Base-by-base conservation (phyloP, 2,329 filamentous ascomycete species). In the Incumbomyces lentus region DNA sequence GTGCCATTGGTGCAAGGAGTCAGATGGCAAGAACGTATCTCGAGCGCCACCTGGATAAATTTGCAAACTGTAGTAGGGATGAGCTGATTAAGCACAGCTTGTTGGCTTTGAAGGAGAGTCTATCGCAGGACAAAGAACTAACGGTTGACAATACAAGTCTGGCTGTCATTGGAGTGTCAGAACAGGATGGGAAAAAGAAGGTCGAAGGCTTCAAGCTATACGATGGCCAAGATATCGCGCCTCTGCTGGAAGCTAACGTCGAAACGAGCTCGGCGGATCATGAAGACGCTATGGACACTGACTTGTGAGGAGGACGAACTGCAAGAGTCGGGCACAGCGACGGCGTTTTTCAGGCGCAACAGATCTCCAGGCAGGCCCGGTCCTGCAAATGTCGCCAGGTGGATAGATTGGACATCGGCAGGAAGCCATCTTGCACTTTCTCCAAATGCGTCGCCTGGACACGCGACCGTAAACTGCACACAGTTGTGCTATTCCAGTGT, bases 1-100 rank as follows among this genome's bases (percentile, higher is more conserved):
- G 90, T 63, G 90, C 89, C 49, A 98, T 98, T 64, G 92, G 92
- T 44, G 92, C 92, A 40, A 78, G 92, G 59, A 92, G 84, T 66
- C 92, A 98, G 73, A 96, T 96, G 87, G 92, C 92, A 18, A 76
- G 92, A 62, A 98, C 92, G 53, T 98, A 98, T 68, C 74, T 98
- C 47, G 92, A 98, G 76, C 78, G 87, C 62, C 85, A 95, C 68
- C 69, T 95, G 51, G 89, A 94, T 53, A 71, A 80, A 56, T 96
- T 98, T 65, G 76, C 79, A 59, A 75, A 76, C 55, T 82, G 81
- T 62, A 79, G 75, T 53, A 75, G 86, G 59, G 90, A 95, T 62
- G 86, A 94, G 67, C 72, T 98, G 61, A 82, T 98, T 59, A 81
- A 80, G 68, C 92, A 98, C 71, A 92, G 90, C 29, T 72, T 98